Evolutionary conservation across 345 rosid species (phyloP), one percentile per base, ranked within the genome.

Genomic region (Mercurialis annua): DNA sequence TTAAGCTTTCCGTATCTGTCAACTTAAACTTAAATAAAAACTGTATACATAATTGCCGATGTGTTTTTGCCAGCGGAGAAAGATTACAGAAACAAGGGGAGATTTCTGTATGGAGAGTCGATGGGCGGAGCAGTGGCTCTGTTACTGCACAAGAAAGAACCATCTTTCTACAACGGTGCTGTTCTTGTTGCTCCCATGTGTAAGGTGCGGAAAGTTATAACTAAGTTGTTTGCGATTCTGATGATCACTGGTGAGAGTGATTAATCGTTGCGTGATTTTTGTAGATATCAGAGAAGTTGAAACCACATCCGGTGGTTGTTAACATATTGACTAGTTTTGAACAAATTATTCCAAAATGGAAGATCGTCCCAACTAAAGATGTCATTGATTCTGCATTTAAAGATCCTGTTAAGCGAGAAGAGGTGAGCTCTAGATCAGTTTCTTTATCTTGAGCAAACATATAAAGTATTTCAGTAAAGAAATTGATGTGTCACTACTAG

Each of bases 121-220:
- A 92, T 95, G 99, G 99, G 97, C 76, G 99, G 98, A 49, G 99
- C 99, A 36, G 98, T 95, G 55, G 73, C 93, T 43, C 73, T 95
- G 43, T 72, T 95, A 48, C 87, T 95, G 29, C 97, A 92, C 83
- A 87, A 73, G 70, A 95, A 87, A 72, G 88, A 87, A 67, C 94
- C 97, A 2, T 34, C 84, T 24, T 86, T 92, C 49, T 95, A 93
- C 83, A 84, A 88, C 5, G 99, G 98, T 6, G 97, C 94, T 21
- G 81, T 92, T 58, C 96, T 95, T 40, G 90, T 88, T 44, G 99
- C 99, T 21, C 99, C 99, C 23, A 95, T 95, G 99, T 95, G 99
- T 59, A 95, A 95, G 98, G 99, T 90, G n/a, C n/a, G n/a, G n/a
- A 76, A 10, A 24, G 44, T 8, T 3, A 1, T 40, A 40, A 14